Conservation (phyloP, 768 basidiomycete species). For the Lactifluus volemus region DNA sequence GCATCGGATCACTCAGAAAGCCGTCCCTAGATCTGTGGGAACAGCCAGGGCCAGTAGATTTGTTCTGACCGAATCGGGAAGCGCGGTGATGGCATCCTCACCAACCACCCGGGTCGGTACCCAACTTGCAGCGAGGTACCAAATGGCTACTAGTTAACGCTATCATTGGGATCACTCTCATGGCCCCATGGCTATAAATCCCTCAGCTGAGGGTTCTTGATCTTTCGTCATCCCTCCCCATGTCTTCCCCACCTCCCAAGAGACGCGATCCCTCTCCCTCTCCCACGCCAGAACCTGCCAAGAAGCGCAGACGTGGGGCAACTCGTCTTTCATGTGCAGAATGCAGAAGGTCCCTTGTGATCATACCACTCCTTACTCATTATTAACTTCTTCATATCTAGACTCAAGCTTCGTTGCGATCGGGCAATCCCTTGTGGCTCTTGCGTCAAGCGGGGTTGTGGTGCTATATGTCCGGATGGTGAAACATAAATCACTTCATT, state of each 20-base stretch:
- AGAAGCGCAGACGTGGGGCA: conserved; percentile 53
- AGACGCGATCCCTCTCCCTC: conserved; percentile 26
- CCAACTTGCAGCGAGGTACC: not conserved
- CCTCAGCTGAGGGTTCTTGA: conserved; percentile 7
- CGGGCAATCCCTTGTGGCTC: conserved; percentile 69
- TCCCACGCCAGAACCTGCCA: conserved; percentile 26
- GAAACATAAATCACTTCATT: conserved; percentile 5
- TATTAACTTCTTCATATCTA: conserved; percentile 21
- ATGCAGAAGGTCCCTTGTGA: conserved; percentile 49
- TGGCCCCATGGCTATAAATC: not conserved
- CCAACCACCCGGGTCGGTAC: not conserved
- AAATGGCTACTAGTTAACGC: not conserved
- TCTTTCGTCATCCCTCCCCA: conserved; percentile 24
- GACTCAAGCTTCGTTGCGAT: conserved; percentile 68
- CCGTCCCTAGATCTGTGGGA: not conserved
- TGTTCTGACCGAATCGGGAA: not conserved
- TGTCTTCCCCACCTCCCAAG: conserved; percentile 21
- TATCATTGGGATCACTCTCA: not conserved
- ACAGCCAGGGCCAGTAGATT: not conserved
- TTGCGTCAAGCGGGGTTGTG: conserved; percentile 73
- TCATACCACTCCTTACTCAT: conserved; percentile 10
- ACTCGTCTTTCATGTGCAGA: conserved; percentile 75
- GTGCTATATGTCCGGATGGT: conserved; percentile 78
- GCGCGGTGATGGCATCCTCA: conserved; percentile 4
- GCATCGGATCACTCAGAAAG: not conserved